phyloP scores from a whole-genome alignment of 179 eudicot genomes.

The Carnegiea gigantea region DNA sequence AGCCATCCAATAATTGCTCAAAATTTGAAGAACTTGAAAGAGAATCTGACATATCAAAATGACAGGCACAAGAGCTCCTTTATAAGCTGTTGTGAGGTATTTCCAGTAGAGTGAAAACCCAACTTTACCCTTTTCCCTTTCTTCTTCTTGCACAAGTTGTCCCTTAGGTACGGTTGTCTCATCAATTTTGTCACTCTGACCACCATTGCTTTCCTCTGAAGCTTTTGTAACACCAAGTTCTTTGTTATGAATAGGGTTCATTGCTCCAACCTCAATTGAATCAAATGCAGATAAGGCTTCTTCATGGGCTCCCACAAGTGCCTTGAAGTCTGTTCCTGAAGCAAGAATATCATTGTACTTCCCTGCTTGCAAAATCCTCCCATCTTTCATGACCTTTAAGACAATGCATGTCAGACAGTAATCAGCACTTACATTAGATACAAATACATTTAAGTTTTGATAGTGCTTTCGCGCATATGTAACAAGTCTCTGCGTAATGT shows the following conservation, averaged over 20 bases:
- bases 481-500: neutral
- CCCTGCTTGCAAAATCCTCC: constrained; percentile 72
- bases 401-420: neutral
- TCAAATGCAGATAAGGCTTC: constrained; percentile 66
- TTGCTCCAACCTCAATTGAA: constrained; percentile 29
- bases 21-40: constrained; percentile 60
- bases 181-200: constrained; percentile 35
- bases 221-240: constrained; percentile 17
- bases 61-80: constrained; percentile 72
- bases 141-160: constrained; percentile 94
- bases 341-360: constrained; percentile 66
- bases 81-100: constrained; percentile 71
- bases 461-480: neutral
- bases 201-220: constrained; percentile 24
- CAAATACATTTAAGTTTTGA: neutral
- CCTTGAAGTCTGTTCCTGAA: constrained; percentile 81
- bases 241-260: constrained; percentile 11
- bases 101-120: constrained; percentile 83
- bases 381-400: constrained; percentile 85
- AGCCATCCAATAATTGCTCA: constrained; percentile 95
- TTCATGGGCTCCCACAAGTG: constrained; percentile 86
- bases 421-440: neutral
- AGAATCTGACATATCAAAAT: constrained; percentile 48
- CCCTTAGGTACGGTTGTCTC: constrained; percentile 34
- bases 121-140: constrained; percentile 85